Evolutionary conservation across 768 basidiomycete genomes (phyloP).

Genomic region (Ramaria sp.): DNA sequence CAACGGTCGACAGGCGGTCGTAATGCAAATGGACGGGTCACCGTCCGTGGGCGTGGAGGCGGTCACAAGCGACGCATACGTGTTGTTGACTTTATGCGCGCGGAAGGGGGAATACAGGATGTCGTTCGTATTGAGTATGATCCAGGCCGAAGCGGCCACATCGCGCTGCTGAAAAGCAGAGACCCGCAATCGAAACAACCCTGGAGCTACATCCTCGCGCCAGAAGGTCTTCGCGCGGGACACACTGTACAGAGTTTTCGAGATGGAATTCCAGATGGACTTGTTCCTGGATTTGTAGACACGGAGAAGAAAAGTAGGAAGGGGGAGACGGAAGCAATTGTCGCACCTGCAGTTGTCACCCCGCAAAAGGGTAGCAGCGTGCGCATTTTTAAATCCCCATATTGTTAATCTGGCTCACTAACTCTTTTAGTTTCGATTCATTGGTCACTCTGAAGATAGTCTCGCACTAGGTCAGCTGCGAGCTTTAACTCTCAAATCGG

Average conservation of each 20-base stretch:
- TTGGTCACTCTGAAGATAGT: constrained; percentile 8
- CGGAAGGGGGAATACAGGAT: constrained; percentile 71
- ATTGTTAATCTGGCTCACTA: background rate
- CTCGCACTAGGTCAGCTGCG: constrained; percentile 82
- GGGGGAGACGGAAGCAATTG: background rate
- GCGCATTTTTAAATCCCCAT: background rate
- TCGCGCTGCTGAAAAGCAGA: constrained; percentile 72
- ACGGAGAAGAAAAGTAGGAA: background rate
- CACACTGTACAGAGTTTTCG: constrained; percentile 82
- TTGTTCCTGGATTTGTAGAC: constrained; percentile 41
- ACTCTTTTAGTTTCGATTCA: constrained; percentile 6
- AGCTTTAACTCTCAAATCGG: constrained; percentile 72
- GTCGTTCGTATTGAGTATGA: constrained; percentile 96
- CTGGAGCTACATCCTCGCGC: constrained; percentile 90
- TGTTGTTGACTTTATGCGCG: constrained; percentile 73
- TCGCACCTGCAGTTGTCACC: background rate
- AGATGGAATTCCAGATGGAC: constrained; percentile 65
- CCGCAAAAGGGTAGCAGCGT: background rate
- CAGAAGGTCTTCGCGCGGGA: constrained; percentile 81
- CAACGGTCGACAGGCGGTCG: constrained; percentile 81
- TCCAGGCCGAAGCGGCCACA: constrained; percentile 87
- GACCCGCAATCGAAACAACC: constrained; percentile 39
- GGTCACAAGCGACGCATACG: constrained; percentile 85
- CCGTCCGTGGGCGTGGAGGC: constrained; percentile 82
- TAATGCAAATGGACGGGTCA: constrained; percentile 68